A percentile compares a stretch with the other conserved stretches of the same genome.
phyloP scores from a whole-genome alignment of 2,329 filamentous ascomycete species.

The Colletotrichum navitas region DNA sequence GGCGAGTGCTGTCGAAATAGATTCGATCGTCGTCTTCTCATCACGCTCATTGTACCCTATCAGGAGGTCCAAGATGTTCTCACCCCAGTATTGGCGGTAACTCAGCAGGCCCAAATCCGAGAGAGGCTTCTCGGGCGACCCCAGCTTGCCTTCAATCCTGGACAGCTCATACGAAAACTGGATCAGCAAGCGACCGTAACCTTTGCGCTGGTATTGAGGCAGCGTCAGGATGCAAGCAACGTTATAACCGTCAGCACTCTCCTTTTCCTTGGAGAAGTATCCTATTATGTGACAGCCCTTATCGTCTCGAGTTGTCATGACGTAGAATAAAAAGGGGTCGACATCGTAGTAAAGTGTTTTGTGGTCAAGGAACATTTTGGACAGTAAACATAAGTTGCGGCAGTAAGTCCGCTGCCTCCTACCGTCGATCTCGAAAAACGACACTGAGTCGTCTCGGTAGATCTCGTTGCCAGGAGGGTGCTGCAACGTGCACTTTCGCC shows the following conservation, averaged over 20 bases:
- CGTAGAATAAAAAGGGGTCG: slow-evolving; percentile 98
- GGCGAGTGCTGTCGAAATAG: slow-evolving; percentile 81
- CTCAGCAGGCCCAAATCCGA: slow-evolving; percentile 93
- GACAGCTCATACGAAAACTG: slow-evolving; percentile 98
- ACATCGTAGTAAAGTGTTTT: slow-evolving; percentile 99
- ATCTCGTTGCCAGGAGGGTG: slow-evolving; percentile 99
- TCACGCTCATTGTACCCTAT: slow-evolving; percentile 76
- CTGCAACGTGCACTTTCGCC: slow-evolving; percentile 88
- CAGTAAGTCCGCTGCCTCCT: slow-evolving; percentile 95
- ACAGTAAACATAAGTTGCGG: slow-evolving; percentile 92
- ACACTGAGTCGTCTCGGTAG: slow-evolving; percentile 93
- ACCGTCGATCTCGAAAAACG: slow-evolving; percentile 98
- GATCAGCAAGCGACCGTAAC: slow-evolving; percentile 92
- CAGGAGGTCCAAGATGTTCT: slow-evolving; percentile 91
- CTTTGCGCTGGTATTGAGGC: slow-evolving; percentile 95
- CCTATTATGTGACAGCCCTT: slow-evolving; percentile 96
- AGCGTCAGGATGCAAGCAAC: slow-evolving; percentile 97
- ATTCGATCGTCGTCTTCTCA: slow-evolving; percentile 85
- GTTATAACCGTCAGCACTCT: slow-evolving; percentile 96
- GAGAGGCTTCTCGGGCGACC: slow-evolving; percentile 95
- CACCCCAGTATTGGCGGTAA: slow-evolving; percentile 98
- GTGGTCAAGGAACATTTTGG: slow-evolving; percentile 96
- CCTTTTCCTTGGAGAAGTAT: slow-evolving; percentile 99
- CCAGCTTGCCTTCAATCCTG: slow-evolving; percentile 94
- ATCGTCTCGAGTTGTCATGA: slow-evolving; percentile 92